Conservation (phyloP, 1,139 yeast genomes). For the Meyerozyma smithsonii region DNA sequence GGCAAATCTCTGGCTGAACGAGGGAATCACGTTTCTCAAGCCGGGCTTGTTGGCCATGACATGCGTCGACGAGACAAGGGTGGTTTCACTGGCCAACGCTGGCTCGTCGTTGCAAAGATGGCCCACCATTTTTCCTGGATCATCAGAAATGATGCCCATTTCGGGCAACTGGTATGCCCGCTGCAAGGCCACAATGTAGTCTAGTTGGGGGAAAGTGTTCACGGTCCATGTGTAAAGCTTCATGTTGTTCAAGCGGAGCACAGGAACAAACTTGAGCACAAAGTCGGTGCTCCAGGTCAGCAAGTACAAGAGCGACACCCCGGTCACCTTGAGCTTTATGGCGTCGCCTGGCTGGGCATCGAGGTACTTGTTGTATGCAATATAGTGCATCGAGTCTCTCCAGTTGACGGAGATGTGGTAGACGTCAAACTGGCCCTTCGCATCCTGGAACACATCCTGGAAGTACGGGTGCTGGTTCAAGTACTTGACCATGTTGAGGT, state of each 20-base stretch:
- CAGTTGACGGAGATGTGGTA: slow-evolving; percentile 34
- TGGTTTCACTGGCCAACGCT: slow-evolving; percentile 5
- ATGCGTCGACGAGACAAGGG: slow-evolving; percentile 9
- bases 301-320: slow-evolving; percentile 36
- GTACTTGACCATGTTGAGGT: slow-evolving; percentile 56
- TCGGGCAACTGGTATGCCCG: slow-evolving; percentile 22
- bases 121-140: slow-evolving; percentile 41
- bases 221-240: slow-evolving; percentile 80
- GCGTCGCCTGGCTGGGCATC: slow-evolving; percentile 17
- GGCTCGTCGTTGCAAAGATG: slow-evolving; percentile 7
- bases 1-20: slow-evolving; percentile 19
- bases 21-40: slow-evolving; percentile 15
- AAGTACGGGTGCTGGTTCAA: slow-evolving; percentile 38
- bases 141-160: slow-evolving; percentile 59
- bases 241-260: slow-evolving; percentile 37
- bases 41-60: slow-evolving; percentile 8
- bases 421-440: slow-evolving; percentile 26
- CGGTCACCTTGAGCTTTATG: slow-evolving; percentile 26
- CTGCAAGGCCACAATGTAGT: slow-evolving; percentile 32
- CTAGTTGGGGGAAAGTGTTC: slow-evolving; percentile 49
- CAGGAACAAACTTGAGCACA: slow-evolving; percentile 33
- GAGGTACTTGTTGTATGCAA: slow-evolving; percentile 35
- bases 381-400: slow-evolving; percentile 29
- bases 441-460: slow-evolving; percentile 20
- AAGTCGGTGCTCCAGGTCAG: slow-evolving; percentile 38